Percentiles rank a stretch among this genome's conserved stretches.
phyloP scores from a whole-genome alignment of 805 yeast species.

The Teunomyces panamensis region DNA sequence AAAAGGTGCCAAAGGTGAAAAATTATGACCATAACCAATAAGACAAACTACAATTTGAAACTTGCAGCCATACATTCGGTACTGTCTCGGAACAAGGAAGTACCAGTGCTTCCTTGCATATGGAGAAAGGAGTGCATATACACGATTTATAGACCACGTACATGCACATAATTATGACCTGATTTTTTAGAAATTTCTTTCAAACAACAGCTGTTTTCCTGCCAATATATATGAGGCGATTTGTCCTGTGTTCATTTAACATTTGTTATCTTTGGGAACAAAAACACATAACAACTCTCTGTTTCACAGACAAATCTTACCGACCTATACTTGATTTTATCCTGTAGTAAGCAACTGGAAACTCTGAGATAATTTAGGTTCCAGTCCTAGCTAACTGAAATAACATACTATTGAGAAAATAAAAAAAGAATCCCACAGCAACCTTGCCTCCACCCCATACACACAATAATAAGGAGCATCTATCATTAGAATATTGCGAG shows the following conservation, averaged over 20 bases:
- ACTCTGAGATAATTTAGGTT: background rate
- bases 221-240: conserved; percentile 4
- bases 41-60: background rate
- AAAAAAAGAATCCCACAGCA: background rate
- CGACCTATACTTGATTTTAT: background rate
- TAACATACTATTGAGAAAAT: background rate
- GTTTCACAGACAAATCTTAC: background rate
- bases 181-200: conserved; percentile 5
- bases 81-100: background rate
- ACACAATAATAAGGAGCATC: background rate
- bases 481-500: background rate
- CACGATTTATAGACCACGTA: background rate
- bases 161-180: conserved; percentile 7
- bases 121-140: background rate
- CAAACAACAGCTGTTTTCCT: conserved; percentile 2
- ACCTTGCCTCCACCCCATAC: background rate
- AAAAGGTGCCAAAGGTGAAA: too few relatives aligned
- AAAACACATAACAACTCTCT: background rate
- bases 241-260: background rate
- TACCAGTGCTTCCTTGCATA: background rate
- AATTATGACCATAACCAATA: background rate
- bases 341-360: background rate
- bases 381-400: background rate
- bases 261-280: background rate
- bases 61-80: background rate